Conservation (phyloP, 2,329 filamentous ascomycete species). For the Ophiostoma fasciatum region DNA sequence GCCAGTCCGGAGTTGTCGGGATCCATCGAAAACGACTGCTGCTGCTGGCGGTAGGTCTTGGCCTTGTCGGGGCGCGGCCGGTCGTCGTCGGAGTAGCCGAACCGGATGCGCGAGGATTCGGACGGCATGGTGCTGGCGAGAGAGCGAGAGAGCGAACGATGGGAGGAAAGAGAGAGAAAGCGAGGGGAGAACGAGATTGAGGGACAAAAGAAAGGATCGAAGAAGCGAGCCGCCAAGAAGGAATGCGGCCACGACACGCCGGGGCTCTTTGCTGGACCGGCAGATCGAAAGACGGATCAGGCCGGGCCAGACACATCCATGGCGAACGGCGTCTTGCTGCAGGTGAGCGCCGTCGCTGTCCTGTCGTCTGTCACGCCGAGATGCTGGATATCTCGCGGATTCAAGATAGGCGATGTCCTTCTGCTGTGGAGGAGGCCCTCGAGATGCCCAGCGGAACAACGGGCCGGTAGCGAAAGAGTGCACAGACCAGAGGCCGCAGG, state of each 20-base stretch:
- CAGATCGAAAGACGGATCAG: not conserved
- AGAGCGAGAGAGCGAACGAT: not conserved
- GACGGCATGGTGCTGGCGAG: constrained; percentile 19
- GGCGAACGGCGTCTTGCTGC: not conserved
- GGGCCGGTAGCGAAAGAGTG: too few relatives aligned
- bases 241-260: too few relatives aligned
- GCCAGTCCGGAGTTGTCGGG: constrained; percentile 20
- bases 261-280: not conserved
- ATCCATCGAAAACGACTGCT: constrained; percentile 24
- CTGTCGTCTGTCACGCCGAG: too few relatives aligned
- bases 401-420: too few relatives aligned
- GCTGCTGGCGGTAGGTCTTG: constrained; percentile 23
- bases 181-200: not conserved
- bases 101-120: constrained; percentile 42
- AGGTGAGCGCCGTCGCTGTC: too few relatives aligned
- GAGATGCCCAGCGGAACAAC: too few relatives aligned
- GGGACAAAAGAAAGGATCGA: not conserved
- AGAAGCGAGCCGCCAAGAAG: not conserved
- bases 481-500: too few relatives aligned
- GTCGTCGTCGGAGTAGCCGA: constrained; percentile 35
- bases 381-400: too few relatives aligned
- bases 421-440: too few relatives aligned
- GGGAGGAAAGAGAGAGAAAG: not conserved
- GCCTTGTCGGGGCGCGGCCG: constrained; percentile 26
- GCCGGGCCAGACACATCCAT: constrained; percentile 7